phyloP scores from a whole-genome alignment of 495 filamentous ascomycete species.

The Talaromyces proteolyticus region DNA sequence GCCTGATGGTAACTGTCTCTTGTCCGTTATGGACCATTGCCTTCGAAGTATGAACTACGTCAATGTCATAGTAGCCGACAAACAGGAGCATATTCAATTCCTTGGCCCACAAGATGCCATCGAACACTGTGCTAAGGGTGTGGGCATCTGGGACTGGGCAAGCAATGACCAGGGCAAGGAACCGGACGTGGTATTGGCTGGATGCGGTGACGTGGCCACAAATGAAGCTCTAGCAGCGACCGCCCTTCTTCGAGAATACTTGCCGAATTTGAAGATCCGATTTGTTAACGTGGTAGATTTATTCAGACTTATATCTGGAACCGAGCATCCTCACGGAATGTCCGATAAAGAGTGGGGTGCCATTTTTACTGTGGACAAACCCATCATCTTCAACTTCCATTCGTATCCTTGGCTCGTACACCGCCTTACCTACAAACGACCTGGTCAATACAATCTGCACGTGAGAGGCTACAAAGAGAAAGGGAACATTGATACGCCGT shows the following conservation, averaged over 20 bases:
- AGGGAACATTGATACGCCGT: conserved; percentile 72
- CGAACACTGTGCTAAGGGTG: conserved; percentile 64
- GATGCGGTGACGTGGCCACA: conserved; percentile 64
- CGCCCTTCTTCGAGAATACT: conserved; percentile 54
- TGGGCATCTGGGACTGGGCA: conserved; percentile 55
- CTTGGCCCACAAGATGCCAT: conserved; percentile 62
- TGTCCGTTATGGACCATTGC: conserved; percentile 64
- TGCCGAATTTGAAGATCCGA: conserved; percentile 63
- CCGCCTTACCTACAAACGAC: conserved; percentile 63
- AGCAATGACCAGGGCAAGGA: conserved; percentile 52
- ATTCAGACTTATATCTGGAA: conserved; percentile 62
- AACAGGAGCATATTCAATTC: conserved; percentile 69
- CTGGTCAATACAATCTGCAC: conserved; percentile 54
- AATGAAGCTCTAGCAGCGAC: conserved; percentile 65
- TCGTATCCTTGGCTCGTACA: conserved; percentile 72
- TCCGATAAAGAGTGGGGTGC: conserved; percentile 54
- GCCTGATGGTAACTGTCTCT: conserved; percentile 66
- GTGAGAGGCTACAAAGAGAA: conserved; percentile 73
- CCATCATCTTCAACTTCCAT: conserved; percentile 76
- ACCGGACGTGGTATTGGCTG: conserved; percentile 65
- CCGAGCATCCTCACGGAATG: conserved; percentile 63
- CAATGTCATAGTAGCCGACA: conserved; percentile 71
- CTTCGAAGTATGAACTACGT: conserved; percentile 66
- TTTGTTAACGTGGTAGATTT: conserved; percentile 73
- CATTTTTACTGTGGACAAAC: conserved; percentile 60